phyloP scores from a whole-genome alignment of 768 basidiomycete species.

The Mycena haematopus region DNA sequence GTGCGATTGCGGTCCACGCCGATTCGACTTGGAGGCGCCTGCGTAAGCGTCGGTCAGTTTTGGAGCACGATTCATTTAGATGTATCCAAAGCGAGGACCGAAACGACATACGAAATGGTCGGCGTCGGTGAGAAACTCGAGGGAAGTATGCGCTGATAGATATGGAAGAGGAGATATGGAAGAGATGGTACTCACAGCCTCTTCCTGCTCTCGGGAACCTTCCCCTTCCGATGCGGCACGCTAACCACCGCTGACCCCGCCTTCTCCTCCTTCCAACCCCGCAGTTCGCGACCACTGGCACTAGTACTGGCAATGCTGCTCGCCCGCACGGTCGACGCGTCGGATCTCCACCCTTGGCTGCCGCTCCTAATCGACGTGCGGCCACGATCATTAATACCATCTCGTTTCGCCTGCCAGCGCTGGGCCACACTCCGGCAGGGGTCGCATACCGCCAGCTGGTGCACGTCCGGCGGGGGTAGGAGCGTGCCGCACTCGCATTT shows the following conservation, averaged over 20 bases:
- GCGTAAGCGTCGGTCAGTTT: neutral
- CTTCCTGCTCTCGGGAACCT: conserved; percentile 15
- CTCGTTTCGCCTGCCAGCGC: neutral
- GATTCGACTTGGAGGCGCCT: conserved; percentile 23
- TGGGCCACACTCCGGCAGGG: neutral
- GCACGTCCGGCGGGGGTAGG: conserved; percentile 9
- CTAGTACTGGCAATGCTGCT: neutral
- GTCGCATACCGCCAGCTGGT: neutral
- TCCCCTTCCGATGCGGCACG: conserved; percentile 10
- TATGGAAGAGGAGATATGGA: too few species aligned
- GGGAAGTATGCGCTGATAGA: neutral
- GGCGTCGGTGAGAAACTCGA: neutral
- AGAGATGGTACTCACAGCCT: conserved; percentile 5
- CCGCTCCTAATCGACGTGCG: neutral
- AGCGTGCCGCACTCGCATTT: conserved; percentile 13
- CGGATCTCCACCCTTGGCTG: neutral
- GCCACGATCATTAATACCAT: neutral
- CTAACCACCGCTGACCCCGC: neutral
- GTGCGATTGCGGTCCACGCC: conserved; percentile 8
- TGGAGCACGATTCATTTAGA: neutral
- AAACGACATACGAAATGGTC: too few species aligned
- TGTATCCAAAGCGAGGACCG: too few species aligned
- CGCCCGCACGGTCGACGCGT: neutral
- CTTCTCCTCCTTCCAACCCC: too few species aligned
- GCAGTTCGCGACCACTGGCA: neutral